Conservation (phyloP, 257 asterid species). For the Eustoma russellianum region DNA sequence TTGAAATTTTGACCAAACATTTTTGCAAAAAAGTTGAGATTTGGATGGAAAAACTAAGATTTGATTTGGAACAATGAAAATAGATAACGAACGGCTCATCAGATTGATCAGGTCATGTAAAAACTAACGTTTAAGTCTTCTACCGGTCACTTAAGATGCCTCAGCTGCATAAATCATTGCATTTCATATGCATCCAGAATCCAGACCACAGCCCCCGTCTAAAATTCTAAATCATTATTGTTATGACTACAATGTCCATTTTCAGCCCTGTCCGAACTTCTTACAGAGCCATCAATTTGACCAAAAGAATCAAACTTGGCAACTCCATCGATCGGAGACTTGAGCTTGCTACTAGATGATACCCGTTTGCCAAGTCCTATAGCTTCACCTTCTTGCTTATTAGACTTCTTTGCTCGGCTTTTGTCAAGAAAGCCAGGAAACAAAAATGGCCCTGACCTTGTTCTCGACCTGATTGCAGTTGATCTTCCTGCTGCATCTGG, state of each 20-base stretch:
- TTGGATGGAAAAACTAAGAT: too few relatives aligned
- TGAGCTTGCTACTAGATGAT: conserved; percentile 4
- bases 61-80: too few relatives aligned
- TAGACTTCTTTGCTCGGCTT: conserved; percentile 20
- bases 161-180: too few relatives aligned
- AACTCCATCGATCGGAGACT: conserved; percentile 14
- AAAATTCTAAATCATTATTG: not conserved
- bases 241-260: not conserved
- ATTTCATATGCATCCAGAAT: too few relatives aligned
- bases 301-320: not conserved
- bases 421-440: conserved; percentile 60
- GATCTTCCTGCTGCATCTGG: conserved; percentile 6
- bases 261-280: not conserved
- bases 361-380: conserved; percentile 7
- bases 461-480: conserved; percentile 10
- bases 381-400: conserved; percentile 16
- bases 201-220: not conserved
- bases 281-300: not conserved
- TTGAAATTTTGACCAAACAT: too few relatives aligned
- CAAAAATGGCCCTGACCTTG: conserved; percentile 48
- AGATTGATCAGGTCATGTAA: too few relatives aligned
- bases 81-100: too few relatives aligned
- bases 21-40: too few relatives aligned
- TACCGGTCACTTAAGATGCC: too few relatives aligned
- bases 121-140: too few relatives aligned